phyloP scores from a whole-genome alignment of 345 rosid genomes.

The Iberis pinnata region DNA sequence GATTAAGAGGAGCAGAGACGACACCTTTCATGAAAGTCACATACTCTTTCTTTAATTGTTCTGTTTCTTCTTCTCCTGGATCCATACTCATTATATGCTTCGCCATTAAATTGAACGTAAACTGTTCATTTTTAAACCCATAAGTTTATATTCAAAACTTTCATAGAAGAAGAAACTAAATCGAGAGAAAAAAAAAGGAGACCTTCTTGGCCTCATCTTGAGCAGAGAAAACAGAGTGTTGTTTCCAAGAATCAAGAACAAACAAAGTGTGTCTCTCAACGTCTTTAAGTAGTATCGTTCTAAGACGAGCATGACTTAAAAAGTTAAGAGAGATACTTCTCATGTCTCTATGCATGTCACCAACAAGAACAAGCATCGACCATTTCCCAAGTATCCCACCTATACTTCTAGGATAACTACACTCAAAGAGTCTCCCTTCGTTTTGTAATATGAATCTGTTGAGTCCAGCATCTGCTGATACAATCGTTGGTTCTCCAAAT shows the following conservation, averaged over 20 bases:
- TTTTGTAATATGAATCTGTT: conserved; percentile 76
- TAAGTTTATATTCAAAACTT: neutral
- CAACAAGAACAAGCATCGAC: conserved; percentile 97
- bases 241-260: conserved; percentile 73
- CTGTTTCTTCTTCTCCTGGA: conserved; percentile 80
- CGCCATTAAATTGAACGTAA: conserved; percentile 95
- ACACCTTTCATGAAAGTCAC: conserved; percentile 99
- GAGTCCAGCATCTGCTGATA: conserved; percentile 86
- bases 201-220: conserved; percentile 97
- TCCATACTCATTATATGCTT: conserved; percentile 94
- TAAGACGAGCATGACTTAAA: conserved; percentile 72
- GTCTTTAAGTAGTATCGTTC: conserved; percentile 59
- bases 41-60: conserved; percentile 78
- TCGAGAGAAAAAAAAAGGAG: neutral
- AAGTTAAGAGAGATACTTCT: conserved; percentile 81
- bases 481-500: conserved; percentile 88
- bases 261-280: conserved; percentile 80
- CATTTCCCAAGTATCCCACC: conserved; percentile 98
- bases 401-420: conserved; percentile 91
- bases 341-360: conserved; percentile 98
- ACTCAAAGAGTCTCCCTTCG: conserved; percentile 84
- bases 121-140: conserved; percentile 32
- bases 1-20: conserved; percentile 84
- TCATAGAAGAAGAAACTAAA: neutral
- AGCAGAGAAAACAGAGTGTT: conserved; percentile 63